Evolutionary conservation across 352 stramenopile genomes (phyloP).

Genomic region (Pythium utonaiense): DNA sequence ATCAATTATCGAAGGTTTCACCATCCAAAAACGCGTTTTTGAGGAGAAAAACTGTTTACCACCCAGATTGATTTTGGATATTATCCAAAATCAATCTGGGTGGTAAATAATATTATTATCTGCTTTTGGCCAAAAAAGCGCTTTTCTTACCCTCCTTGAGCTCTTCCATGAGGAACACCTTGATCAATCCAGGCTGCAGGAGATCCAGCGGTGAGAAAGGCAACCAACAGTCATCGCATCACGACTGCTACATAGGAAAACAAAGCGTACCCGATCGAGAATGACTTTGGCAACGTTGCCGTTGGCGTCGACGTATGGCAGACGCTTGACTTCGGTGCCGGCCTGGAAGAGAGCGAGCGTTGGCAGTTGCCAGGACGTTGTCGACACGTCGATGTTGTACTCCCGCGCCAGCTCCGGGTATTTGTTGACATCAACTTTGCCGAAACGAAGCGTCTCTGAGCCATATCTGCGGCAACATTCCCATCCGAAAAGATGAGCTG

Average conservation of each 20-base stretch:
- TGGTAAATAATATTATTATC: constrained; percentile 6
- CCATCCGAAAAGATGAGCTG: background rate
- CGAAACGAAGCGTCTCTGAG: constrained; percentile 53
- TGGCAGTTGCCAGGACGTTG: constrained; percentile 64
- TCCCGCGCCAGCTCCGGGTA: constrained; percentile 57
- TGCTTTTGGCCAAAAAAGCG: constrained; percentile 30
- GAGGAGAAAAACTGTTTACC: no score
- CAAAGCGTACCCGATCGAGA: constrained; percentile 41
- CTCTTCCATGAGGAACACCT: constrained; percentile 52
- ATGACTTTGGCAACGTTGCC: constrained; percentile 57
- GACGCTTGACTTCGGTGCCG: constrained; percentile 48
- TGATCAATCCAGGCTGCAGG: constrained; percentile 37
- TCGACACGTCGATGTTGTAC: constrained; percentile 58
- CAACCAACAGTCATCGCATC: background rate
- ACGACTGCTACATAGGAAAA: background rate
- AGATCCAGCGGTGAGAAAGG: background rate
- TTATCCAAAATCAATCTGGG: no score
- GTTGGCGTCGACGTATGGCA: constrained; percentile 52
- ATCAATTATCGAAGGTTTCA: constrained; percentile 4
- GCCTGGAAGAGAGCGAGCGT: constrained; percentile 72
- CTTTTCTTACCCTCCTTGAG: constrained; percentile 47
- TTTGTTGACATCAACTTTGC: constrained; percentile 60
- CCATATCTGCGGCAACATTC: constrained; percentile 28
- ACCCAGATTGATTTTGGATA: no score
- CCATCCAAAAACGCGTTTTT: no score